Evolutionary conservation across 2,329 filamentous ascomycete species (phyloP).

Genomic region (Fusarium sp.): DNA sequence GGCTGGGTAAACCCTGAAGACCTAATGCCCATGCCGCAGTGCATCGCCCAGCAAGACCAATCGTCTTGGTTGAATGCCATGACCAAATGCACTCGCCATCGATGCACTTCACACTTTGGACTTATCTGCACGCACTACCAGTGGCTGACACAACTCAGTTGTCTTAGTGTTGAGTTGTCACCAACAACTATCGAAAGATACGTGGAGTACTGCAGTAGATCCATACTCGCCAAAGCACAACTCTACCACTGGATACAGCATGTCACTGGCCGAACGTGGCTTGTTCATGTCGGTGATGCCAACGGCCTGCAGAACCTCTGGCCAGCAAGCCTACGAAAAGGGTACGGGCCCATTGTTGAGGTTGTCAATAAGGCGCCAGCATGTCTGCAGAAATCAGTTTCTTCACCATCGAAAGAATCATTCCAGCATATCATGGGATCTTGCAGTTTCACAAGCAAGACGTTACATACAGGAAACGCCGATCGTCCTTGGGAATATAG

Average conservation of each 20-base stretch:
- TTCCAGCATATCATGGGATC: constrained; percentile 21
- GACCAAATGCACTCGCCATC: constrained; percentile 27
- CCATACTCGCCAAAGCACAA: constrained; percentile 33
- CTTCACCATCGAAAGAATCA: not conserved
- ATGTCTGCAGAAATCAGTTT: constrained; percentile 9
- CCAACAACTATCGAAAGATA: constrained; percentile 8
- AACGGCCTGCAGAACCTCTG: constrained; percentile 6
- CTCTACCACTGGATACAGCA: constrained; percentile 21
- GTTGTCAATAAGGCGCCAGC: constrained; percentile 9
- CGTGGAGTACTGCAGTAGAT: constrained; percentile 28
- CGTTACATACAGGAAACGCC: constrained; percentile 18
- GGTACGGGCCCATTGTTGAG: constrained; percentile 1
- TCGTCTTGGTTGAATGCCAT: constrained; percentile 30
- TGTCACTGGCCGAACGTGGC: constrained; percentile 24
- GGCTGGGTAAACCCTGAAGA: constrained; percentile 40
- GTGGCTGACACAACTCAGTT: constrained; percentile 39
- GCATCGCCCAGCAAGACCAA: constrained; percentile 33
- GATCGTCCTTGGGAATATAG: constrained; percentile 38
- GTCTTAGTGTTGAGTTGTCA: constrained; percentile 28
- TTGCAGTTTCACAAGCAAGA: constrained; percentile 24
- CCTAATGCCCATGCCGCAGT: constrained; percentile 36
- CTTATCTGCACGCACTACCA: constrained; percentile 33
- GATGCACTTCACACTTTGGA: constrained; percentile 31
- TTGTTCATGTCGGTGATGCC: constrained; percentile 28
- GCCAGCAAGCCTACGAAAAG: not conserved